Conservation (phyloP, 1,284 basidiomycete genomes). For the Veloboletus limbatus region DNA sequence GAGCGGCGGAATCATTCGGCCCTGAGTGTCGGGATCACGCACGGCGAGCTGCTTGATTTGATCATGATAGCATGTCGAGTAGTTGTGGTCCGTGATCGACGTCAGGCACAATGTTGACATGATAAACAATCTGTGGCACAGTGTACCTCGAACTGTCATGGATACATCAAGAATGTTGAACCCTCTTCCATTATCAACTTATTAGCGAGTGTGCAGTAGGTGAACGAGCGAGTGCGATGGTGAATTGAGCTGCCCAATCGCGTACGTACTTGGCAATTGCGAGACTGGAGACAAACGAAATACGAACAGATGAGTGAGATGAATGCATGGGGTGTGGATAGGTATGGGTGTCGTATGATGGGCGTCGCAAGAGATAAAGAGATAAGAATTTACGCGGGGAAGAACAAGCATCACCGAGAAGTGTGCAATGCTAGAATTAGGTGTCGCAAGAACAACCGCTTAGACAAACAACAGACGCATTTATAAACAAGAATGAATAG, state of each 20-base stretch:
- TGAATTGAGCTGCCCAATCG: slow-evolving; percentile 15
- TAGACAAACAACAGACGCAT: not conserved
- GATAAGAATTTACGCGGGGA: not conserved
- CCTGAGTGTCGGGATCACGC: too few relatives aligned
- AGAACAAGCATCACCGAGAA: slow-evolving; percentile 9
- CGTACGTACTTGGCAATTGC: slow-evolving; percentile 8
- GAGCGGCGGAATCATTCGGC: too few relatives aligned
- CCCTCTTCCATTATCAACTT: not conserved
- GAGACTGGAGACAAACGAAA: not conserved
- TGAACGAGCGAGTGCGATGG: slow-evolving; percentile 11
- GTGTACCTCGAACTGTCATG: too few relatives aligned
- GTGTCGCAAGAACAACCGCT: slow-evolving; percentile 12
- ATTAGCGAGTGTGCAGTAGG: not conserved
- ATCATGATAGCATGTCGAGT: too few relatives aligned
- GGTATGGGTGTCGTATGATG: too few relatives aligned
- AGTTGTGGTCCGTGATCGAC: too few relatives aligned
- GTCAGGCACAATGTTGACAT: too few relatives aligned
- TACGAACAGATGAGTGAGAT: slow-evolving; percentile 9
- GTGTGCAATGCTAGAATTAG: slow-evolving; percentile 9
- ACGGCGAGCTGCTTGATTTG: too few relatives aligned
- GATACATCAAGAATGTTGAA: not conserved
- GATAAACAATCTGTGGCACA: too few relatives aligned
- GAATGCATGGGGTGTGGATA: not conserved
- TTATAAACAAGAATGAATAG: slow-evolving; percentile 11
- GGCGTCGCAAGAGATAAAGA: slow-evolving; percentile 10